Evolutionary conservation across 352 stramenopile genomes (phyloP).

Genomic region (Phytophthora cactorum): DNA sequence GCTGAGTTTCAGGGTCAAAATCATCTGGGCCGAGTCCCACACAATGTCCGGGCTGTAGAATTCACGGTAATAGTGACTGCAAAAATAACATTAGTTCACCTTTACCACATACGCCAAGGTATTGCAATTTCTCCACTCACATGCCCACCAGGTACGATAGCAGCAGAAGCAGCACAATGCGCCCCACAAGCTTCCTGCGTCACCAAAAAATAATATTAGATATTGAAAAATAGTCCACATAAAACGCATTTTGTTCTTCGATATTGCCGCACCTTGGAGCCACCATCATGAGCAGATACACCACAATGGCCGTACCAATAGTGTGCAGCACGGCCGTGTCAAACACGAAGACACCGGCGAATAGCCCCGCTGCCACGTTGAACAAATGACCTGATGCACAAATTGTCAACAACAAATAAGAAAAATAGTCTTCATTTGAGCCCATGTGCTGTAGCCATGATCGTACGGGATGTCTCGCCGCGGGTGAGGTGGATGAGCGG

Average conservation of each 20-base stretch:
- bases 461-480: conserved; percentile 66
- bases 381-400: conserved; percentile 67
- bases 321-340: conserved; percentile 81
- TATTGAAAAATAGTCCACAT: conserved; percentile 7
- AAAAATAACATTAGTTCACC: conserved; percentile 1
- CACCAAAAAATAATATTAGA: background rate
- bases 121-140: conserved; percentile 32
- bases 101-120: background rate
- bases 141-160: conserved; percentile 73
- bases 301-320: conserved; percentile 55
- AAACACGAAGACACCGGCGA: conserved; percentile 79
- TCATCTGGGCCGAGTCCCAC: conserved; percentile 89
- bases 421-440: conserved; percentile 1
- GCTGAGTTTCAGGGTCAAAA: conserved; percentile 85
- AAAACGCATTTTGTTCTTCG: conserved; percentile 2
- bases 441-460: background rate
- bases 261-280: conserved; percentile 53
- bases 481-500: conserved; percentile 67
- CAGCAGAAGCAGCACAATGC: conserved; percentile 64
- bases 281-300: conserved; percentile 76
- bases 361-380: conserved; percentile 67
- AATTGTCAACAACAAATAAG: conserved; percentile 6
- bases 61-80: conserved; percentile 87
- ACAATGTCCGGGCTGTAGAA: conserved; percentile 82
- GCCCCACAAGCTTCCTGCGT: conserved; percentile 65